Conservation (phyloP, 495 filamentous ascomycete genomes). For the Daldinia vernicosa region DNA sequence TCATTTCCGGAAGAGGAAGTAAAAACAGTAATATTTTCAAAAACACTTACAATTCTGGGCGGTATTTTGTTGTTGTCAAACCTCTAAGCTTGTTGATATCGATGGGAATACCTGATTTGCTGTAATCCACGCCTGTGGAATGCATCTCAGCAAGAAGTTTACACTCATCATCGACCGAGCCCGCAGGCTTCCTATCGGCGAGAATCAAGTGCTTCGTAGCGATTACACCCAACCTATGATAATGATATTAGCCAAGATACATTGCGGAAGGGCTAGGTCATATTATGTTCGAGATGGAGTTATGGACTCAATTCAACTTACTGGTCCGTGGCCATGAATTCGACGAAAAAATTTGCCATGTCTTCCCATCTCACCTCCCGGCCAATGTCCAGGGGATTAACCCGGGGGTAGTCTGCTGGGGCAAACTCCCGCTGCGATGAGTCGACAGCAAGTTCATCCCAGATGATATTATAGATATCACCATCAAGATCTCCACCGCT, state of each 20-base stretch:
- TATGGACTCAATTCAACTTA: slow-evolving; percentile 15
- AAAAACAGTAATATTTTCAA: not conserved
- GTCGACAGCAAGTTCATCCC: slow-evolving; percentile 59
- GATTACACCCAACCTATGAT: slow-evolving; percentile 67
- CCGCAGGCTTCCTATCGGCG: slow-evolving; percentile 66
- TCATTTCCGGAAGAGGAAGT: not conserved
- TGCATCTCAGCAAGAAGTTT: slow-evolving; percentile 71
- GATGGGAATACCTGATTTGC: slow-evolving; percentile 79
- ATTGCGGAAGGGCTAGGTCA: not conserved
- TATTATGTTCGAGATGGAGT: not conserved
- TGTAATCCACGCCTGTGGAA: slow-evolving; percentile 84
- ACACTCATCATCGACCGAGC: slow-evolving; percentile 67
- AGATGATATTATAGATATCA: slow-evolving; percentile 80
- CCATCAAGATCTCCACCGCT: slow-evolving; percentile 87
- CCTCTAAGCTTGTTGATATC: slow-evolving; percentile 44
- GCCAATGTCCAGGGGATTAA: slow-evolving; percentile 62
- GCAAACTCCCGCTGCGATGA: slow-evolving; percentile 44
- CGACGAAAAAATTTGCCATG: slow-evolving; percentile 79
- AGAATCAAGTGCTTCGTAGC: slow-evolving; percentile 71
- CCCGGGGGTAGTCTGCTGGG: slow-evolving; percentile 74
- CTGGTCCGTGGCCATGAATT: slow-evolving; percentile 80
- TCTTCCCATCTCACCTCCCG: slow-evolving; percentile 64
- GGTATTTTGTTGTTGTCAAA: slow-evolving; percentile 30
- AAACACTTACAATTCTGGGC: slow-evolving; percentile 57
- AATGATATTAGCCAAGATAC: not conserved